Evolutionary conservation across 805 yeast genomes (phyloP).

Genomic region (Kazachstania bromeliacearum): DNA sequence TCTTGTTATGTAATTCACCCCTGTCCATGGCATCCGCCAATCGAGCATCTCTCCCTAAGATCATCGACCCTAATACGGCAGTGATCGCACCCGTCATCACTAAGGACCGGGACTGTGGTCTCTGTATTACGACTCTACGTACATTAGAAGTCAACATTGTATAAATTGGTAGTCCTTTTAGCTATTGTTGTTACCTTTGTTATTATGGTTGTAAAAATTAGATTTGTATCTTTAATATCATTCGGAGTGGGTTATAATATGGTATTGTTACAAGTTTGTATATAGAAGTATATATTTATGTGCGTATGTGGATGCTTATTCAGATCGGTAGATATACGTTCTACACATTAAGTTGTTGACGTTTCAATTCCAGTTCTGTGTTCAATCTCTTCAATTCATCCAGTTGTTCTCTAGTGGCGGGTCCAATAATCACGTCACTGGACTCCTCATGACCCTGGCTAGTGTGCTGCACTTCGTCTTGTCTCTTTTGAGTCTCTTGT

Average conservation of each 20-base stretch:
- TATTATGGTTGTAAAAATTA: no score
- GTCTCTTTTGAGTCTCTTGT: slow-evolving; percentile 2
- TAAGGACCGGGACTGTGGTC: neutral
- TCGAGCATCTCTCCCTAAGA: slow-evolving; percentile 36
- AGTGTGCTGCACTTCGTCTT: neutral
- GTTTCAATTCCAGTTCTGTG: slow-evolving; percentile 15
- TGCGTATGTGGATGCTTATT: no score
- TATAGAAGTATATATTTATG: no score
- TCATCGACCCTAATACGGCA: slow-evolving; percentile 14
- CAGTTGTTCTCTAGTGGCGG: slow-evolving; percentile 27
- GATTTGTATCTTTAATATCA: no score
- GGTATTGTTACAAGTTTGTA: no score
- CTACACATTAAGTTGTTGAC: slow-evolving; percentile 8
- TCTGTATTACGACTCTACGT: no score
- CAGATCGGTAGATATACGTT: neutral
- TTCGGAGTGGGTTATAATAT: no score
- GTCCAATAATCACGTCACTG: slow-evolving; percentile 25
- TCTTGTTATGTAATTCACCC: slow-evolving; percentile 25
- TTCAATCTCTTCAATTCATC: slow-evolving; percentile 21
- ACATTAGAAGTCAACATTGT: no score
- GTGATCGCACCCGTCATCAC: slow-evolving; percentile 8
- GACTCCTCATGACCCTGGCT: neutral
- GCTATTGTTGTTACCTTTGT: no score
- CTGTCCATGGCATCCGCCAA: slow-evolving; percentile 51
- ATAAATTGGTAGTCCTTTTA: no score